Base-by-base conservation (phyloP, 345 rosid species). In the Pugionium dolabratum region DNA sequence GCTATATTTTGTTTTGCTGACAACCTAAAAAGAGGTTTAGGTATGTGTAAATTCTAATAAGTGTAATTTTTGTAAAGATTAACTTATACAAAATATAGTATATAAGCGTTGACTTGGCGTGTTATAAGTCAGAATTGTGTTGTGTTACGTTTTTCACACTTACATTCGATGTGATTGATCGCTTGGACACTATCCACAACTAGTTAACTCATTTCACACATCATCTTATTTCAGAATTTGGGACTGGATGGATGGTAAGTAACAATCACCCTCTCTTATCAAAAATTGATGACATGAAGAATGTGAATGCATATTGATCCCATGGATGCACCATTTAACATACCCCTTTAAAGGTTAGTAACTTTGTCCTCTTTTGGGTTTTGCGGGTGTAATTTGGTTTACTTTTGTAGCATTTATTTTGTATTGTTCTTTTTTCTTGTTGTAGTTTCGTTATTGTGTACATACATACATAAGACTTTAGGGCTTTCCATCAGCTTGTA, bases 101-200 rank as follows among this genome's bases (percentile, higher is more conserved):
- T 0, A 18, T 18, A 18, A 18, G 18, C 18, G 18, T 18, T 18
- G 18, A 18, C 18, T 18, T 18, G 18, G 18, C 18, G 18, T 18
- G 18, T 18, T 18, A 18, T 18, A 18, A 18, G 18, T 18, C 18
- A 18, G 18, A 18, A 18, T 0, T 18, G 18, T 18, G 18, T 18
- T 18, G 18, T 18, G 18, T 18, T 18, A 18, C 18, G 18, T 18
- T 18, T 18, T 18, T 0, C 18, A 18, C 18, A 18, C 18, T 18
- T 18, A 18, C 18, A 18, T 18, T 93, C 66, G 98, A 93, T 57
- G 88, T 86, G 57, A 93, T 93, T 4, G 97, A 93, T 70, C 91
- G 96, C 1, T 90, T 93, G 64, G 97, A 93, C 81, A 88, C 83
- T 1, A 83, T 88, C 49, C 54, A 87, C 64, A 74, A 85, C 69